Base-by-base conservation (phyloP, 2,329 filamentous ascomycete genomes). In the Chaetomium strumarium region DNA sequence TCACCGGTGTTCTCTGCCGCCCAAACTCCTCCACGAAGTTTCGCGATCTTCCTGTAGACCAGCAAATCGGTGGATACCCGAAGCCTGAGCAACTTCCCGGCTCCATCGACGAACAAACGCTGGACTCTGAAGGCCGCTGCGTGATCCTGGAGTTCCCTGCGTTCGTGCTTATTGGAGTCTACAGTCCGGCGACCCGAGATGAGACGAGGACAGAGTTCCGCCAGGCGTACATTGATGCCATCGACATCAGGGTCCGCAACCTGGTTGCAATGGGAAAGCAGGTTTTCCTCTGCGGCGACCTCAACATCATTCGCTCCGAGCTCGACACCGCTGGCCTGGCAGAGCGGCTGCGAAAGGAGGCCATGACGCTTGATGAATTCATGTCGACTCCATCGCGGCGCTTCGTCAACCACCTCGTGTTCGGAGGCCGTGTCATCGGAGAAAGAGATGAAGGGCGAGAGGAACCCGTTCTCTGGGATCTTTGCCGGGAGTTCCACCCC, bases 81-180 rank as follows among this genome's bases (percentile, higher is more conserved):
- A 81, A 75, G 1, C 69, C 76, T 1, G 74, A 76, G 16, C 90
- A 96, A 63, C 75, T 95, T 1, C 72, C 76, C 0, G 74, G 76
- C 11, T 66, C 70, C 1, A 69, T 90, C 5, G 89, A 96, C 63
- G 83, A 88, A 39, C 74, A 77, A 2, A 77, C 77, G 0, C 79
- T 97, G 8, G 93, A 99, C 66, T 88, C 88, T 0, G 93, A 99
- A 73, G 93, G 93, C 0, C 85, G 93, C 44, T 96, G 90, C 62
- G 83, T 97, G 8, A 77, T 96, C 40, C 76, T 99, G 3, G 93
- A 97, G 65, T 97, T 99, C 61, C 89, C 90, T 0, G 91, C 90
- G 3, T 97, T 99, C 66, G 90, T 99, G 5, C 78, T 99, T 14
- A 80, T 99, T 46, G 93, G 92, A 4, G 85, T 95, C 2, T 97